Percentiles rank a stretch among this genome's conserved stretches.
These are phyloP conservation scores for Umbelopsis isabellina DNA, from an alignment of 192 early-diverging fungal species.

Conservation along the genomic window DNA sequence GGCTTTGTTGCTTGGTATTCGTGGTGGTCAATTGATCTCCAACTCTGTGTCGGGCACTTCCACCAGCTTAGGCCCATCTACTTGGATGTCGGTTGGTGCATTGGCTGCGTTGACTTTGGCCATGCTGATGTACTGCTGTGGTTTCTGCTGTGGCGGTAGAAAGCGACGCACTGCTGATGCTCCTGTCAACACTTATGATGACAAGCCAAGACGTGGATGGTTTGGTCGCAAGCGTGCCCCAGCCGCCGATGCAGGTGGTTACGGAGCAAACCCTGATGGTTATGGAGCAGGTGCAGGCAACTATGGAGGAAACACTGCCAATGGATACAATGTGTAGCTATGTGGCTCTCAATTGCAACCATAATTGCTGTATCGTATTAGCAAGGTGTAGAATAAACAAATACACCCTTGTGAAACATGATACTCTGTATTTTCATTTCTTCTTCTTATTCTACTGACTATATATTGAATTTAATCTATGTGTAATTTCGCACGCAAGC, in stretches of 20 bases:
- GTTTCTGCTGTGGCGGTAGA: conserved; percentile 1
- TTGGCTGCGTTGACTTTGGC: background rate
- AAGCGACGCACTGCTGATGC: background rate
- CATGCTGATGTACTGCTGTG: conserved; percentile 7
- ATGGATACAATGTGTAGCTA: too few relatives aligned
- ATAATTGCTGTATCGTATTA: too few relatives aligned
- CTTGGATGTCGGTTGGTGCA: conserved; percentile 3
- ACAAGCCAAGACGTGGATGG: background rate
- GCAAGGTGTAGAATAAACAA: too few relatives aligned
- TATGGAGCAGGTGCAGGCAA: background rate
- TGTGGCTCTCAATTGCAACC: too few relatives aligned
- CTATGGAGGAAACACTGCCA: too few relatives aligned
- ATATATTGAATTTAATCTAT: too few relatives aligned
- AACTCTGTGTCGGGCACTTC: background rate
- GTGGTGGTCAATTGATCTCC: background rate
- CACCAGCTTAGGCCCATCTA: background rate
- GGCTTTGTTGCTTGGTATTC: background rate
- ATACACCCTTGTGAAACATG: too few relatives aligned
- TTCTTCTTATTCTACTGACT: too few relatives aligned
- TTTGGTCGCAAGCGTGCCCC: background rate
- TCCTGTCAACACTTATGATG: background rate
- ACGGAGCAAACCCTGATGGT: background rate
- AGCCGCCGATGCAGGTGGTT: background rate
- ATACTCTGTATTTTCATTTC: too few relatives aligned
- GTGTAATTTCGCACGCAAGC: too few relatives aligned